phyloP scores from a whole-genome alignment of 2,329 filamentous ascomycete genomes.

The Colletotrichum euphorbiae region DNA sequence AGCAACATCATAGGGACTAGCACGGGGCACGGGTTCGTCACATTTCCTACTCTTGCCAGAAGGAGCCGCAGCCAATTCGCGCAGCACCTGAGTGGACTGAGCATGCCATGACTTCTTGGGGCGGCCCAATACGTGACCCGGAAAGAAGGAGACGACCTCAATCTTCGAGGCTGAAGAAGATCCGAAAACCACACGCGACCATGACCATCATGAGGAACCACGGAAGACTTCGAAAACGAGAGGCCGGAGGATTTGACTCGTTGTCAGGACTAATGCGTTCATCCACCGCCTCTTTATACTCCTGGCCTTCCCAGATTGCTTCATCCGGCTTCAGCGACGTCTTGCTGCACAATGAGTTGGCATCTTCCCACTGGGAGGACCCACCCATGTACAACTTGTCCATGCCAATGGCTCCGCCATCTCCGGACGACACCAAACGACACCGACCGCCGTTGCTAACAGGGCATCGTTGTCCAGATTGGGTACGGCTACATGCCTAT shows the following conservation, averaged over 20 bases:
- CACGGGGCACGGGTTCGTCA: slow-evolving; percentile 42
- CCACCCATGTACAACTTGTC: slow-evolving; percentile 41
- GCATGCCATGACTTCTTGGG: slow-evolving; percentile 18
- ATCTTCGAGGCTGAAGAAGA: slow-evolving; percentile 32
- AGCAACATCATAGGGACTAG: slow-evolving; percentile 30
- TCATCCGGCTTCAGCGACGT: slow-evolving; percentile 39
- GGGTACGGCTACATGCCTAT: slow-evolving; percentile 20
- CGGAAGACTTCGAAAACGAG: background rate
- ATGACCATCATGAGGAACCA: background rate
- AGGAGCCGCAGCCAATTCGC: slow-evolving; percentile 34
- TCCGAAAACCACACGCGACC: background rate
- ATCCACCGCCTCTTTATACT: slow-evolving; percentile 39
- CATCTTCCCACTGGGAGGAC: slow-evolving; percentile 40
- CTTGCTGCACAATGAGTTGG: slow-evolving; percentile 42
- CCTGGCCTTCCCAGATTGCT: slow-evolving; percentile 9
- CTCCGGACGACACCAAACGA: slow-evolving; percentile 23
- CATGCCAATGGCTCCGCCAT: slow-evolving; percentile 38
- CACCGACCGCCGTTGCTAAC: slow-evolving; percentile 21
- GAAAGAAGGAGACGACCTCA: slow-evolving; percentile 9
- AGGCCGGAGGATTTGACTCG: background rate
- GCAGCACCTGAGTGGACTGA: slow-evolving; percentile 26
- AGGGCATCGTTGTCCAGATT: slow-evolving; percentile 9
- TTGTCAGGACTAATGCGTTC: slow-evolving; percentile 19
- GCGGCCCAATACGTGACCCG: slow-evolving; percentile 24
- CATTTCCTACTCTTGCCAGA: slow-evolving; percentile 28